Conservation (phyloP, 257 asterid genomes). For the Oldenlandia corymbosa region DNA sequence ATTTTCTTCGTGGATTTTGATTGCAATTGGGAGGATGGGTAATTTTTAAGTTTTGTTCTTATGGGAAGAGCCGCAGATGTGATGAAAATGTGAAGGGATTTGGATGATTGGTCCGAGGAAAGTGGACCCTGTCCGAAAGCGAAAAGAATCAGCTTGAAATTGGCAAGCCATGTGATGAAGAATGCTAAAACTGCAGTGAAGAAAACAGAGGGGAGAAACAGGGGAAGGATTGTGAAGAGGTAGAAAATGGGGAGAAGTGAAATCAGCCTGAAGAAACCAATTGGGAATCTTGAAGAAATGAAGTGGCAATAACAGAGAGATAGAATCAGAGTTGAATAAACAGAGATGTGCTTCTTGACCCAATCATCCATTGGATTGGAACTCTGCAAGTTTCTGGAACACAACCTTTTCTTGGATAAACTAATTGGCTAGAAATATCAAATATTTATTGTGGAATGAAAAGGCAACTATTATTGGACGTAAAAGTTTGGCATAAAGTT, state of each 20-base stretch:
- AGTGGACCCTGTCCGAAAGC: constrained; percentile 59
- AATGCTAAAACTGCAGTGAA: constrained; percentile 31
- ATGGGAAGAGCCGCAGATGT: constrained; percentile 48
- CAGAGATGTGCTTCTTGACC: constrained; percentile 28
- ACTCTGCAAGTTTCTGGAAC: too few species aligned
- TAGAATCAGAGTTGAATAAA: constrained; percentile 19
- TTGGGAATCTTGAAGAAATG: constrained; percentile 33
- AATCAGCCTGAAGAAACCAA: constrained; percentile 34
- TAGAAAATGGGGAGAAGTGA: constrained; percentile 40
- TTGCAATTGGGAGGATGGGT: too few species aligned
- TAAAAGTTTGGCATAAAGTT: too few species aligned
- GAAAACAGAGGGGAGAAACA: constrained; percentile 32
- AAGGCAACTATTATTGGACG: too few species aligned
- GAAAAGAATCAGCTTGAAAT: constrained; percentile 49
- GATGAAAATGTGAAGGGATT: constrained; percentile 40
- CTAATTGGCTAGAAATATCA: too few species aligned
- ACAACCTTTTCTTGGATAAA: too few species aligned
- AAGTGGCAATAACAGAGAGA: constrained; percentile 36
- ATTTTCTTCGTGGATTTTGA: too few species aligned
- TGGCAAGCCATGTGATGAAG: constrained; percentile 57
- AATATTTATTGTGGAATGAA: too few species aligned
- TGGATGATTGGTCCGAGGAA: constrained; percentile 13
- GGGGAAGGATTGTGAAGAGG: constrained; percentile 40
- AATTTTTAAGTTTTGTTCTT: constrained; percentile 14
- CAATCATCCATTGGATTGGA: constrained; percentile 46